Percentiles rank a stretch among this genome's conserved stretches.
phyloP scores from a whole-genome alignment of 805 yeast species.

The Tetrapisispora namnaoensis region DNA sequence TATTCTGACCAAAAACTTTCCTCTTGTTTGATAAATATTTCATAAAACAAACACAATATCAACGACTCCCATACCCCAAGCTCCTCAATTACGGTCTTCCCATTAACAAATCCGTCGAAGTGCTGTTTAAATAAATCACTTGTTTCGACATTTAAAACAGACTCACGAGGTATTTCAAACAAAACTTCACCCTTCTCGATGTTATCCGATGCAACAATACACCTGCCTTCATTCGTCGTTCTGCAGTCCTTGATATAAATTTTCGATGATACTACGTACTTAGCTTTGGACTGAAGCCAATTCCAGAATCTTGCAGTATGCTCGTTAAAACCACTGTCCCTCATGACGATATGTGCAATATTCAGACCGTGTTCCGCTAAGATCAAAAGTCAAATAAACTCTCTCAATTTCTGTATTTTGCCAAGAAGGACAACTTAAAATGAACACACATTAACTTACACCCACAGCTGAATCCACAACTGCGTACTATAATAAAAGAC shows the following conservation, averaged over 20 bases:
- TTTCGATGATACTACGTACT: constrained; percentile 44
- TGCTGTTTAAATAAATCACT: constrained; percentile 28
- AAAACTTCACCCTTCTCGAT: constrained; percentile 54
- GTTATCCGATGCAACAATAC: constrained; percentile 53
- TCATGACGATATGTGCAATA: background rate
- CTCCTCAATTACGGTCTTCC: constrained; percentile 17
- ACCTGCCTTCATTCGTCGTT: constrained; percentile 59
- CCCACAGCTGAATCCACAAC: too few relatives aligned
- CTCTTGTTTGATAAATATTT: constrained; percentile 36
- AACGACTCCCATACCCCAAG: constrained; percentile 68
- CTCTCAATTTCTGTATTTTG: too few relatives aligned
- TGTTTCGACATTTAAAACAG: constrained; percentile 51
- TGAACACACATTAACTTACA: too few relatives aligned
- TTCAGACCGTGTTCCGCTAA: too few relatives aligned
- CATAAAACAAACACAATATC: constrained; percentile 58
- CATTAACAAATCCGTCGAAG: background rate
- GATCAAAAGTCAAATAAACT: too few relatives aligned
- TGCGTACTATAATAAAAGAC: too few relatives aligned
- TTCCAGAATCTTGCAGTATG: constrained; percentile 34
- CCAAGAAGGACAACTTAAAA: too few relatives aligned
- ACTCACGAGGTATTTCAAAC: constrained; percentile 56
- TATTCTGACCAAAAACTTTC: constrained; percentile 60
- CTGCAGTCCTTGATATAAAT: constrained; percentile 55
- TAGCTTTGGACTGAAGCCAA: constrained; percentile 37
- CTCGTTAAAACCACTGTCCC: constrained; percentile 10